A percentile compares a stretch with the other conserved stretches of the same genome.
phyloP scores from a whole-genome alignment of 2,329 filamentous ascomycete genomes.

The Emmonsiellopsis sp. region DNA sequence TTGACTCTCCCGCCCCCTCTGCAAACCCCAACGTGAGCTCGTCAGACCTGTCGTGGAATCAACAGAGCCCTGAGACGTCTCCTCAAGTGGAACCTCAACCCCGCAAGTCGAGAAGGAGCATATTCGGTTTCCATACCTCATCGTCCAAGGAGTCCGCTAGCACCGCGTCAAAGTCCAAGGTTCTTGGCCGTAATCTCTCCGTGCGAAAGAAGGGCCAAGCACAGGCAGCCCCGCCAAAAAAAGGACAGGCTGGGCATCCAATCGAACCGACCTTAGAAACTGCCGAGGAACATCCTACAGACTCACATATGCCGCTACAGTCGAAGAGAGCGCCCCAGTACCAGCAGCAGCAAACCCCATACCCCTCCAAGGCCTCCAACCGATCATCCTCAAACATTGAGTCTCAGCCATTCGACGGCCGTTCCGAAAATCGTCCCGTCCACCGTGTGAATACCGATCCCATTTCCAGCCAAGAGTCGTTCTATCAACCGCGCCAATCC shows the following conservation, averaged over 20 bases:
- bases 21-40: slow-evolving; percentile 4
- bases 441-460: slow-evolving; percentile 14
- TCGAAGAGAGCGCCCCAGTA: slow-evolving; percentile 7
- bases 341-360: slow-evolving; percentile 4
- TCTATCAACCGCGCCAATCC: slow-evolving; percentile 14
- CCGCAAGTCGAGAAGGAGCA: slow-evolving; percentile 12
- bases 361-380: slow-evolving; percentile 12
- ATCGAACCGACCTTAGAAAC: slow-evolving; percentile 7
- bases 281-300: slow-evolving; percentile 3
- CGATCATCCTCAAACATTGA: slow-evolving; percentile 12
- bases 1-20: neutral
- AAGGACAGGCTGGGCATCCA: slow-evolving; percentile 2
- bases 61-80: slow-evolving; percentile 8
- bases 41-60: slow-evolving; percentile 5
- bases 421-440: slow-evolving; percentile 11
- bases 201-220: slow-evolving; percentile 16
- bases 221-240: slow-evolving; percentile 6
- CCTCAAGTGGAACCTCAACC: slow-evolving; percentile 9
- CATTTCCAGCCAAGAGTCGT: slow-evolving; percentile 8
- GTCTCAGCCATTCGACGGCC: slow-evolving; percentile 8
- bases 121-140: slow-evolving; percentile 17
- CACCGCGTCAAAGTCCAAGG: slow-evolving; percentile 5
- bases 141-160: slow-evolving; percentile 8
- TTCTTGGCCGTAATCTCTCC: slow-evolving; percentile 18
- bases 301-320: slow-evolving; percentile 9